A percentile compares a stretch with the other conserved stretches of the same genome.
Evolutionary conservation across 306 rosid genomes (phyloP).

Genomic region (Dalbergia oliveri): DNA sequence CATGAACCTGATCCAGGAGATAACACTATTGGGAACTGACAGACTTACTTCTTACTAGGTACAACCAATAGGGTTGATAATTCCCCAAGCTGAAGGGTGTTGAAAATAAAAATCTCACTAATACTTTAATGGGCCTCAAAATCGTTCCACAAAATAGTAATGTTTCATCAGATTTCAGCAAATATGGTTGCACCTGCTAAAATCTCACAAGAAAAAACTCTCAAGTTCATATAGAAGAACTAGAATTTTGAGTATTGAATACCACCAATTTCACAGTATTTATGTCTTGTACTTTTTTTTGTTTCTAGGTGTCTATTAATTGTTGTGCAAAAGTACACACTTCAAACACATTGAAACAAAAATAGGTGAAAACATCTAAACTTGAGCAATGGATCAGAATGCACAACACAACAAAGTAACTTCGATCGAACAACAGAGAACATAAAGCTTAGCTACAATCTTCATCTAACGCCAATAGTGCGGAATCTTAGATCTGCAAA

Average conservation of each 20-base stretch:
- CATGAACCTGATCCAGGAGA: neutral
- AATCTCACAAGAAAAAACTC: neutral
- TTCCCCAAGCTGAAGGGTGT: too few species aligned
- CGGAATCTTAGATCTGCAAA: slow-evolving; percentile 35
- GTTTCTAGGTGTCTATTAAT: neutral
- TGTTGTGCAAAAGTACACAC: neutral
- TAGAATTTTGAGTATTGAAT: neutral
- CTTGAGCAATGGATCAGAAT: neutral
- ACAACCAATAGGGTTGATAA: too few species aligned
- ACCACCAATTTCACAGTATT: neutral
- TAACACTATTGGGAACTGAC: neutral
- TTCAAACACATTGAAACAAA: slow-evolving; percentile 12
- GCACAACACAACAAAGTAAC: neutral
- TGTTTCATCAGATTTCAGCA: neutral
- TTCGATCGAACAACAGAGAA: neutral
- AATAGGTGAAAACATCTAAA: neutral
- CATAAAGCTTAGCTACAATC: neutral
- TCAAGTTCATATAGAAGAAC: neutral
- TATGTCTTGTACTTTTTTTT: neutral
- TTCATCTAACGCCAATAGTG: neutral
- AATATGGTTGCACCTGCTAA: too few species aligned
- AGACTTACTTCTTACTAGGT: too few species aligned
- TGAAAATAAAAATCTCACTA: too few species aligned
- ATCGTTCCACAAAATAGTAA: neutral
- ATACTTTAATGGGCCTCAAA: neutral